Evolutionary conservation across 805 yeast genomes (phyloP), one percentile per base, ranked within the genome.

Genomic region (Starmera amethionina): DNA sequence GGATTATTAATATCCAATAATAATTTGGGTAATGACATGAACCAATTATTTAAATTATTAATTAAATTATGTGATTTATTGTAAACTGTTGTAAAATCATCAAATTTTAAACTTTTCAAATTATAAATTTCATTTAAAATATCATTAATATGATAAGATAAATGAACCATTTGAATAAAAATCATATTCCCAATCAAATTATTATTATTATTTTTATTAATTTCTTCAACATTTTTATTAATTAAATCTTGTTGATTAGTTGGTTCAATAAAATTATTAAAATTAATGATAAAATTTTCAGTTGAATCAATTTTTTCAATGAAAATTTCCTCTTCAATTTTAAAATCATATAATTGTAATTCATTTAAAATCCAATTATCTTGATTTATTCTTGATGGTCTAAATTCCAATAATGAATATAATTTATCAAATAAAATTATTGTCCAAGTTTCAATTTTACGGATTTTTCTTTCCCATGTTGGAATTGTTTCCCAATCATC

Each of bases 361-460:
- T 45, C 49, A 19, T 48, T 52, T 34, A 50, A 33, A 4, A 49
- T 40, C 58, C 62, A 58, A 44, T 53, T 49, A 28, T 52, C 46
- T 8, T 52, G 42, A 28, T 36, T 37, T 1, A 55, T 52, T 33
- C 50, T 45, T 15, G 55, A 49, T 13, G 55, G 51, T 37, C 51
- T 47, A 27, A 49, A 50, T 37, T 56, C 60, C 37, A 56, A 38
- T 28, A 59, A 36, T 1, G 61, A 45, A 40, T 49, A 44, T 34
- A 54, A 44, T 41, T 54, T 53, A 40, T 58, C 63, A 42, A 51
- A 40, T 42, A 48, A 46, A 15, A 52, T 47, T 11, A 56, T 46
- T 6, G 50, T 42, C 58, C 60, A 55, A 0, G 56, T 32, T 2
- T 52, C 29, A 11, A 54, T 43, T 31, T 52, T 55, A 9, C 59